Evolutionary conservation across 164 flowering plant species (phyloP), one percentile per base, ranked within the genome.

Genomic region (Euptelea pleiosperma): DNA sequence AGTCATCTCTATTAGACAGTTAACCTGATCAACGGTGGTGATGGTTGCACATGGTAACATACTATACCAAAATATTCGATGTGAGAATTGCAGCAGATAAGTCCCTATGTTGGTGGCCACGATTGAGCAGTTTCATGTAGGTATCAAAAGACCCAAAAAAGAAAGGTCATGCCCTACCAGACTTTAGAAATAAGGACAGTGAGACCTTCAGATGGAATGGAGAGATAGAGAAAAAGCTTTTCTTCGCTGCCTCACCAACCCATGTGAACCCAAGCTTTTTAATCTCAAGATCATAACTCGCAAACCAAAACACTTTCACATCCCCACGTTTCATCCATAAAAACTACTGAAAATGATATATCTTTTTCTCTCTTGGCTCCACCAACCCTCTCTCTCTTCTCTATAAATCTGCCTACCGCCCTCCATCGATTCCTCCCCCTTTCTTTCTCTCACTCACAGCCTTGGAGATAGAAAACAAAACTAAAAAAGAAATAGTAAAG

Each of bases 401-500:
- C 65, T 73, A 73, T 73, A 76, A 71, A 74, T 63, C 49, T 53
- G 62, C 56, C 53, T 16, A 31, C 64, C 39, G 71, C 40, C 61
- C 64, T 58, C 52, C 53, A 51, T 44, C 4, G 39, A 49, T 56
- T 52, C 45, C 57, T 57, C 61, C 65, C 63, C 43, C 26, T 46
- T 50, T 53, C 53, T 34, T 39, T 48, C 40, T 37, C 44, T 41
- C 34, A 15, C 26, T 41, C 45, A 37, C 63, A 40, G 68, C 58
- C 63, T 61, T 54, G 58, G 58, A 46, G 60, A 45, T 39, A 58
- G 60, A 62, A 64, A 63, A 69, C 18, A 52, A 61, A 45, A 56
- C 25, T 2, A 64, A 70, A 69, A 56, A 48, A 71, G 68, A 56
- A 33, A 65, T 36, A 63, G n/a, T 74, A 66, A 71, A 41, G 10